Base-by-base conservation (phyloP, 2,329 filamentous ascomycete species). In the Verticillium nubilum region DNA sequence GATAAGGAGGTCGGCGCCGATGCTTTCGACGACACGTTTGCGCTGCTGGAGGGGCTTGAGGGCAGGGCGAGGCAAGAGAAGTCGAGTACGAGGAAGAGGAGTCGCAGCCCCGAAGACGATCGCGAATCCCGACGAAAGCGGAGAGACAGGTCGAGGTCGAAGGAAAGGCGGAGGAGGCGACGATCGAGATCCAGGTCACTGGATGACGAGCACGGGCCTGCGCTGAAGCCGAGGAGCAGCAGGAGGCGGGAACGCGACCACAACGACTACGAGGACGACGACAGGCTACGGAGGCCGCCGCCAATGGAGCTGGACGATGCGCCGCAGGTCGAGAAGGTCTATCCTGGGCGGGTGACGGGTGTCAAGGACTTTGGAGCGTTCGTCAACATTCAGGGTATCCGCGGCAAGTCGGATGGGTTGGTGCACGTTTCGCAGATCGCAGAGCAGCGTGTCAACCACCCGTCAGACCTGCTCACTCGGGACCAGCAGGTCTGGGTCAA, bases 341-440 rank as follows among this genome's bases (percentile, higher is more conserved):
- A 99, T 69, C 85, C 92, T 63, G 95, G 95, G 1, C 87, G 88
- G 68, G 91, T 98, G 15, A 97, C 92, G 0, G 92, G 93, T 0
- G 81, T 99, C 58, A 98, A 97, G 68, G 92, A 97, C 62, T 99
- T 98, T 74, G 95, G 95, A 12, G 92, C 88, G 0, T 99, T 99
- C 73, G 92, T 98, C 60, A 97, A 96, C 66, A 73, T 99, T n/a
- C 84, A 88, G 65, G 90, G 92, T 19, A 89, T 99, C 1, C 87
- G 83, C 67, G 94, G 93, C 54, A 96, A 92, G 72, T 89, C 96
- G 1, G 93, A 97, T 70, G 95, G 95, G 0, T 79, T 99, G 64
- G 94, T 99, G 0, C 95, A 99, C 70, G 87, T 99, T 28, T 97
- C 94, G 26, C 89, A 99, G 73, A 85, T 88, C 56, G 88, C 93